Conservation (phyloP, 306 rosid species). For the Ceratonia siliqua region DNA sequence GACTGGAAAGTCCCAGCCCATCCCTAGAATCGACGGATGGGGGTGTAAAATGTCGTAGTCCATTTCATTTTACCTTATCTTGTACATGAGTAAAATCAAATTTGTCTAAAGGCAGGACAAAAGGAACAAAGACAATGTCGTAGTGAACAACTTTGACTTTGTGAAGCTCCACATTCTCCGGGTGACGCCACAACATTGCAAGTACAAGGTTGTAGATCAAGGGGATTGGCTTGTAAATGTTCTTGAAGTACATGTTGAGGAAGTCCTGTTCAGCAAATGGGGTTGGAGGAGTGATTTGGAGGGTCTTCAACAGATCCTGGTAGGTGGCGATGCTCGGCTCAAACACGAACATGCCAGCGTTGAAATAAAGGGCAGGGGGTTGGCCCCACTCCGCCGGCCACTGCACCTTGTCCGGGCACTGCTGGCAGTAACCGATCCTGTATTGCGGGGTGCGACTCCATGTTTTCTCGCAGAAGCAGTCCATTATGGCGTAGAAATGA, state of each 20-base stretch:
- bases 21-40: no score
- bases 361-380: conserved; percentile 72
- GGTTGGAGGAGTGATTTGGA: conserved; percentile 57
- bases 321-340: conserved; percentile 57
- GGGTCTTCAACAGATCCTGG: conserved; percentile 44
- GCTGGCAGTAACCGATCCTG: conserved; percentile 73
- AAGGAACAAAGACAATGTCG: no score
- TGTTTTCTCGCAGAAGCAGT: conserved; percentile 83
- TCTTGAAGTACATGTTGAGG: conserved; percentile 64
- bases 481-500: conserved; percentile 68
- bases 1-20: no score
- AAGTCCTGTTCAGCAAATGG: conserved; percentile 84
- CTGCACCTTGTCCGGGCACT: conserved; percentile 57
- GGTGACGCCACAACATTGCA: conserved; percentile 89
- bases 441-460: conserved; percentile 76
- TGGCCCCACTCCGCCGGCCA: conserved; percentile 63
- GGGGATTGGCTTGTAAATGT: conserved; percentile 61
- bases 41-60: no score
- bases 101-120: no score
- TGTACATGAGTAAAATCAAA: no score
- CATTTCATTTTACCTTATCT: no score
- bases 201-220: conserved; percentile 58
- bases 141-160: conserved; percentile 73
- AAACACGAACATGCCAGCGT: conserved; percentile 80
- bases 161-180: conserved; percentile 55